Conservation (phyloP, 495 filamentous ascomycete species). For the Annulohypoxylon moriforme region DNA sequence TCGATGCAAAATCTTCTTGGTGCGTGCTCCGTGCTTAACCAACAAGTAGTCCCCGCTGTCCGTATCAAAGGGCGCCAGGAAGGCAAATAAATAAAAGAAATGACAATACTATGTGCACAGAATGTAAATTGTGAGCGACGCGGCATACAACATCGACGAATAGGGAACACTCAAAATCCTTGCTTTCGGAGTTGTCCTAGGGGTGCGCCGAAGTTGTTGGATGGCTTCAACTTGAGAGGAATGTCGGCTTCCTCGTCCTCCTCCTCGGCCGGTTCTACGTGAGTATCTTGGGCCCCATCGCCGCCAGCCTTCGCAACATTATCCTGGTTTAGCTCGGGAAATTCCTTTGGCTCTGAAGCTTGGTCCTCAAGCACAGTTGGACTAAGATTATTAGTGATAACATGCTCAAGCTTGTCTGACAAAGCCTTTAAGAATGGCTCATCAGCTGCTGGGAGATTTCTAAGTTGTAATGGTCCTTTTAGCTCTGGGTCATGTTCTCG, state of each 20-base stretch:
- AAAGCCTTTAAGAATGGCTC: slow-evolving; percentile 58
- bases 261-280: slow-evolving; percentile 42
- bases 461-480: slow-evolving; percentile 58
- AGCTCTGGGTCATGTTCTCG: slow-evolving; percentile 51
- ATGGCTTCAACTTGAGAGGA: slow-evolving; percentile 66
- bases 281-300: slow-evolving; percentile 29
- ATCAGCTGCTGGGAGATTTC: slow-evolving; percentile 59
- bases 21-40: slow-evolving; percentile 1
- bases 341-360: background rate
- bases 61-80: slow-evolving; percentile 1
- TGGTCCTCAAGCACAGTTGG: slow-evolving; percentile 54
- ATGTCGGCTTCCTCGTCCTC: slow-evolving; percentile 67
- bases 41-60: slow-evolving; percentile 10
- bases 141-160: background rate
- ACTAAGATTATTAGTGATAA: slow-evolving; percentile 48
- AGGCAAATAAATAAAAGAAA: slow-evolving; percentile 19
- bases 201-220: slow-evolving; percentile 69
- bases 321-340: slow-evolving; percentile 7
- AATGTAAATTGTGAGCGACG: slow-evolving; percentile 14
- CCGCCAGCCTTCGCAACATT: slow-evolving; percentile 1
- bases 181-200: slow-evolving; percentile 39
- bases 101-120: slow-evolving; percentile 5
- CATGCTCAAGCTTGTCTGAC: slow-evolving; percentile 57
- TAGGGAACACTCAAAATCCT: slow-evolving; percentile 1
- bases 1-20: slow-evolving; percentile 21